Evolutionary conservation across 2,329 filamentous ascomycete genomes (phyloP), one percentile per base, ranked within the genome.

Genomic region (Xylariaceae sp.): DNA sequence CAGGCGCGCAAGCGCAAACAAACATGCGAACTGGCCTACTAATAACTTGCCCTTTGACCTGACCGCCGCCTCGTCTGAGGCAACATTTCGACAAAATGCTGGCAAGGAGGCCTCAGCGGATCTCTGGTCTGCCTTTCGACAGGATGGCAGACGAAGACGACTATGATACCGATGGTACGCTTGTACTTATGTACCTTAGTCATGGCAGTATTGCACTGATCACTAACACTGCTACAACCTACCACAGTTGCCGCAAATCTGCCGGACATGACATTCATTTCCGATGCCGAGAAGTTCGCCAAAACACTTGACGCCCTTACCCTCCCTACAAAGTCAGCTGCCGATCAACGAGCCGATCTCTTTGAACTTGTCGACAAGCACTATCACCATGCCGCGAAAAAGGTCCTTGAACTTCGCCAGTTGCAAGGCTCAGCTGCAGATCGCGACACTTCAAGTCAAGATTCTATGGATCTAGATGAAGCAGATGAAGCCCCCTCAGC

Each of bases 271-370:
- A 58, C 58, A 15, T 66, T 66, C 43, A 45, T 54, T 44, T 82
- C 85, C 54, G 90, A 96, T 68, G 89, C 95, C 51, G 90, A 96
- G 70, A 79, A 83, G 40, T 96, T 96, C 65, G 90, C 91, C 35
- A 86, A 87, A 64, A 81, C 82, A 45, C 78, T 96, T 18, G 91
- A 96, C 70, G 79, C 83, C 47, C 92, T 90, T 73, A 70, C 84
- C 62, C 59, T 76, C 67, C 60, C 74, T 61, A 62, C 73, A 58
- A 69, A 75, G 56, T 64, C 73, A 53, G 55, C 70, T 56, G 66
- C 76, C 30, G 81, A 86, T 51, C 76, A 79, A 64, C 81, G 82
- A 63, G 77, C 80, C 42, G 80, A 84, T 53, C 80, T 89, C n/a
- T 77, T 89, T 59, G 78, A 82, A 44, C 75, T 95, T 4, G 76